Evolutionary conservation across 2,329 filamentous ascomycete genomes (phyloP).

Genomic region (Zymoseptoria ardabiliae): DNA sequence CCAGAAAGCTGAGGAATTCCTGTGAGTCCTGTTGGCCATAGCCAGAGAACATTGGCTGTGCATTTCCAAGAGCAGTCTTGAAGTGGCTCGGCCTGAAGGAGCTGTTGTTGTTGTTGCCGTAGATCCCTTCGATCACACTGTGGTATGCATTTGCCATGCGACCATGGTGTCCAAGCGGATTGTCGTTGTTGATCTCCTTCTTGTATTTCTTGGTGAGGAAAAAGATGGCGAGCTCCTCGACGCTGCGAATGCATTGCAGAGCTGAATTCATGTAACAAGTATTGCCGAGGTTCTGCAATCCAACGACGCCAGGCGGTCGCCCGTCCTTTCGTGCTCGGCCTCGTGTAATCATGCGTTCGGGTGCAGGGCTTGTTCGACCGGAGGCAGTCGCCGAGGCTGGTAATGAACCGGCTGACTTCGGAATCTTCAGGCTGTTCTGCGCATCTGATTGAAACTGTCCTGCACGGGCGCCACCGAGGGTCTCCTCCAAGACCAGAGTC

Average conservation of each 20-base stretch:
- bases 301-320: slow-evolving; percentile 67
- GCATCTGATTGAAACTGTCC: slow-evolving; percentile 51
- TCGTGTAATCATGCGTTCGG: slow-evolving; percentile 55
- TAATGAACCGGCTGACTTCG: slow-evolving; percentile 38
- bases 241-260: slow-evolving; percentile 85
- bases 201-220: slow-evolving; percentile 69
- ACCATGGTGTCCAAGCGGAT: slow-evolving; percentile 78
- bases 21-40: slow-evolving; percentile 97
- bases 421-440: slow-evolving; percentile 29
- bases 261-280: slow-evolving; percentile 99
- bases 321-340: slow-evolving; percentile 64
- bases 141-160: slow-evolving; percentile 81
- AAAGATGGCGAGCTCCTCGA: slow-evolving; percentile 88
- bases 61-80: slow-evolving; percentile 72
- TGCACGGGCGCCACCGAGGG: slow-evolving; percentile 48
- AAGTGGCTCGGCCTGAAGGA: slow-evolving; percentile 73
- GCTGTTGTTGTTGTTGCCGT: slow-evolving; percentile 57
- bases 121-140: slow-evolving; percentile 68
- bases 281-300: slow-evolving; percentile 85
- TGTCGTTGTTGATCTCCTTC: slow-evolving; percentile 74
- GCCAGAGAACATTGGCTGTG: slow-evolving; percentile 79
- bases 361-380: slow-evolving; percentile 64
- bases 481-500: slow-evolving; percentile 77
- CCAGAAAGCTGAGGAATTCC: slow-evolving; percentile 88
- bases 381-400: slow-evolving; percentile 35